Conservation (phyloP, 441 rosid genomes). For the Kokia cookei region DNA sequence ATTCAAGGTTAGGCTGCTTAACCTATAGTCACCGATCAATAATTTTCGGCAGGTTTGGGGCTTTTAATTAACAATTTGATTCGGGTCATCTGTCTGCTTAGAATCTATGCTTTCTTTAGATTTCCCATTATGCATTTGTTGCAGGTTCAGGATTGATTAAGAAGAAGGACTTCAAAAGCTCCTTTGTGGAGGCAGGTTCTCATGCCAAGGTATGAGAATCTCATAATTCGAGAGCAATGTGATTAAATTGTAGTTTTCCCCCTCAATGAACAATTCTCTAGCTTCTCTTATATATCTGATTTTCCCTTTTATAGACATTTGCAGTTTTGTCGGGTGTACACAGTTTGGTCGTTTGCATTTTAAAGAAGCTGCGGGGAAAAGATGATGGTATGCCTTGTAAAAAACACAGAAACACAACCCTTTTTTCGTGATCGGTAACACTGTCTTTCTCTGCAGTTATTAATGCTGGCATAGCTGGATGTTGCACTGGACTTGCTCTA, state of each 20-base stretch:
- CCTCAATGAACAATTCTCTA: not conserved
- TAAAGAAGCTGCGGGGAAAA: slow-evolving; percentile 83
- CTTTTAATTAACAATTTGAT: not conserved
- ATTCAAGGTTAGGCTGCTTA: not conserved
- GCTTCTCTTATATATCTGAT: not conserved
- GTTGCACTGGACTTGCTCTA: slow-evolving; percentile 89
- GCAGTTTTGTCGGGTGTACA: slow-evolving; percentile 85
- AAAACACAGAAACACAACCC: not conserved
- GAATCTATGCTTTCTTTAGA: not conserved
- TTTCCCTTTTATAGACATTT: slow-evolving; percentile 45
- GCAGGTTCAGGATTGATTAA: slow-evolving; percentile 82
- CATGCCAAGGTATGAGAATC: slow-evolving; percentile 64
- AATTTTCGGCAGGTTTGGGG: not conserved
- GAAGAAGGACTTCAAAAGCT: slow-evolving; percentile 78
- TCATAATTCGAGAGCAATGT: not conserved
- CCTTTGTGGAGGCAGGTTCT: slow-evolving; percentile 75
- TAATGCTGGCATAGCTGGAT: slow-evolving; percentile 91
- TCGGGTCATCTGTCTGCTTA: not conserved
- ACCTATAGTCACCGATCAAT: not conserved
- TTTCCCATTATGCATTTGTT: not conserved
- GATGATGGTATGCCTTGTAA: slow-evolving; percentile 64
- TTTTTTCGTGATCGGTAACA: not conserved
- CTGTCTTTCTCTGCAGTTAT: slow-evolving; percentile 40
- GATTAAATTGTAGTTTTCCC: not conserved
- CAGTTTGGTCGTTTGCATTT: slow-evolving; percentile 82